These are phyloP conservation scores for Gypsophila paniculata DNA, from an alignment of 179 eudicot genomes.

Conservation along the genomic window DNA sequence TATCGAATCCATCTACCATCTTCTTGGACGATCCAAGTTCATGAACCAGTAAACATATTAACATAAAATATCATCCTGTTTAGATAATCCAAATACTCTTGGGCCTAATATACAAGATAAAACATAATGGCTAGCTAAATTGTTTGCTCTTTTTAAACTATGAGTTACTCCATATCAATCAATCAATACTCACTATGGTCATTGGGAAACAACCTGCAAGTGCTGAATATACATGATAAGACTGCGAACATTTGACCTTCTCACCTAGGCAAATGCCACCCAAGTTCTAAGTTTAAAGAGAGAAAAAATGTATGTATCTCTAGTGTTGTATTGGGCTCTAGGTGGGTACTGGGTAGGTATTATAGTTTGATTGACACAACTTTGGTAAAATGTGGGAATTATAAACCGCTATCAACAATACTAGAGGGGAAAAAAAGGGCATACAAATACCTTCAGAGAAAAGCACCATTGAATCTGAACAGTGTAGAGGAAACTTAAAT, in stretches of 20 bases:
- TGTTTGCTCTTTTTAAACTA: neutral
- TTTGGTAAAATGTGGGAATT: neutral
- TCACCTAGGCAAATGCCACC: too few relatives aligned
- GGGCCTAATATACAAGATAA: neutral
- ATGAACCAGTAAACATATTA: neutral
- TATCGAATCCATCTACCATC: constrained; percentile 8
- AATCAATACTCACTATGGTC: neutral
- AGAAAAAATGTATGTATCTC: neutral
- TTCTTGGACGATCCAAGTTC: constrained; percentile 9
- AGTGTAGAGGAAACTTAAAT: neutral
- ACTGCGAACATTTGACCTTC: too few relatives aligned
- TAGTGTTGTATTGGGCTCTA: neutral
- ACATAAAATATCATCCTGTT: neutral
- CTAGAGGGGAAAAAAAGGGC: neutral
- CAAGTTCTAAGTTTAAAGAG: neutral
- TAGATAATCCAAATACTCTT: neutral
- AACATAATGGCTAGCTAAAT: neutral
- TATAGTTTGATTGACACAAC: neutral
- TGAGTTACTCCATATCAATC: neutral
- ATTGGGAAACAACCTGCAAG: neutral
- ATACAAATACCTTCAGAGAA: constrained; percentile 15
- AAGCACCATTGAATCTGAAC: constrained; percentile 1
- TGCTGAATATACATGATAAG: neutral
- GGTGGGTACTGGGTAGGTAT: too few relatives aligned
- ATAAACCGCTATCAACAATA: neutral